Conservation (phyloP, 1,139 yeast species). For the Suhomyces wounanorum region DNA sequence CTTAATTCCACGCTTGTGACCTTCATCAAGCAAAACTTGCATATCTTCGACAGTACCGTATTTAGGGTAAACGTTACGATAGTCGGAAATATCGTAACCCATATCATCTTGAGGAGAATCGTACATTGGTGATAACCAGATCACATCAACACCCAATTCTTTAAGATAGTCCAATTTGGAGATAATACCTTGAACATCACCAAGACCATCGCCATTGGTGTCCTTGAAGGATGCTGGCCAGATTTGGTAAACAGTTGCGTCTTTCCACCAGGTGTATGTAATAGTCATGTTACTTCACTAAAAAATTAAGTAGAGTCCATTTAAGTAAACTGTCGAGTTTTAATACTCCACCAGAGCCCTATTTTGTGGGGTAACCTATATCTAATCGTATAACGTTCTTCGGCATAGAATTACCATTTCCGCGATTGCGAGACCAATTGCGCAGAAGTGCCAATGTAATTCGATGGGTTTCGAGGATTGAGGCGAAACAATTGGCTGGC, state of each 20-base stretch:
- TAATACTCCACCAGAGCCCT: background rate
- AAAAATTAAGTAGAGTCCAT: background rate
- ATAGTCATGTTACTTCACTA: slow-evolving; percentile 9
- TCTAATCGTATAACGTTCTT: background rate
- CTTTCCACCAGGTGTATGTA: slow-evolving; percentile 54
- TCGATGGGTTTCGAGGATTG: no score
- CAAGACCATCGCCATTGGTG: slow-evolving; percentile 59
- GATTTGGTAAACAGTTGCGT: slow-evolving; percentile 55
- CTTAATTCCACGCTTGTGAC: slow-evolving; percentile 53
- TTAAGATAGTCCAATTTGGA: slow-evolving; percentile 54
- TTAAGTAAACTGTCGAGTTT: background rate
- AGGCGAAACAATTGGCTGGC: no score
- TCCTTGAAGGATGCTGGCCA: slow-evolving; percentile 63
- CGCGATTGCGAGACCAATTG: background rate
- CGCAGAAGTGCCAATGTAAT: background rate
- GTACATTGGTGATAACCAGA: slow-evolving; percentile 62
- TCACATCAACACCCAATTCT: slow-evolving; percentile 51
- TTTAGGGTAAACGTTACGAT: slow-evolving; percentile 50
- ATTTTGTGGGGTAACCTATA: background rate
- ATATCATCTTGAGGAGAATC: slow-evolving; percentile 63
- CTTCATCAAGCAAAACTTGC: slow-evolving; percentile 48
- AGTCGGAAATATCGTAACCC: slow-evolving; percentile 64
- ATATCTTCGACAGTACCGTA: slow-evolving; percentile 58
- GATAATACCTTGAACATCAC: slow-evolving; percentile 57
- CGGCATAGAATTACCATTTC: background rate